Base-by-base conservation (phyloP, 805 yeast species). In the Candida suzukii region DNA sequence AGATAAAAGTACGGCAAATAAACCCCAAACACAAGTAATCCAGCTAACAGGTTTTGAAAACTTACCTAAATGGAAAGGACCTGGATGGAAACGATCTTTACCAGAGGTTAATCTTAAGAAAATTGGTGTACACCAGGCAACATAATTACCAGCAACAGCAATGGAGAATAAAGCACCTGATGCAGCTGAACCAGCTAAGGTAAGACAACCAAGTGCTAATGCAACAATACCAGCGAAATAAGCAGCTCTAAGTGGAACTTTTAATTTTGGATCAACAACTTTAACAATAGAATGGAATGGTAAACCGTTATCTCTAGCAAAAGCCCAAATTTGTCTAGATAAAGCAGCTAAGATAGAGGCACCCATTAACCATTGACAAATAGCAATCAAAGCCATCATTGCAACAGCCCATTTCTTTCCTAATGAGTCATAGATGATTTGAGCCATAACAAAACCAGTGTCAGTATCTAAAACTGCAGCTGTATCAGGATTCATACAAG, bases 91-190 rank as follows among this genome's bases (percentile, higher is more conserved):
- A 36, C 73, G 63, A 12, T 63, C 60, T 41, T 63, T 63, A 29
- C 79, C 80, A 29, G 64, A 64, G 1, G 79, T 71, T 38, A 76
- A 61, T 40, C 76, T 66, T 42, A 78, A 61, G 39, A 75, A 63
- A 21, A 78, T 71, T 19, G 88, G 88, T 35, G 69, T 64, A 39
- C 75, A 67, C 84, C 86, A 76, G 3, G 85, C 76, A 22, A 80
- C 60, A 49, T 74, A 72, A 54, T 79, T 77, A 42, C 85, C 81
- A 10, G 82, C 74, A 45, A 79, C 73, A 27, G 74, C 74, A 32
- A 82, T 64, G 1, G 84, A 73, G 63, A 82, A 83, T 36, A 83
- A 65, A n/a, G 88, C 88, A 43, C 64, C 67, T 2, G 87, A 76
- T 19, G 88, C 86, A 4, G 78, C 67, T 2, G 70, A 46, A 33